These are phyloP conservation scores for Candida silvicultrix DNA, from an alignment of 805 yeast genomes.

Conservation along the genomic window DNA sequence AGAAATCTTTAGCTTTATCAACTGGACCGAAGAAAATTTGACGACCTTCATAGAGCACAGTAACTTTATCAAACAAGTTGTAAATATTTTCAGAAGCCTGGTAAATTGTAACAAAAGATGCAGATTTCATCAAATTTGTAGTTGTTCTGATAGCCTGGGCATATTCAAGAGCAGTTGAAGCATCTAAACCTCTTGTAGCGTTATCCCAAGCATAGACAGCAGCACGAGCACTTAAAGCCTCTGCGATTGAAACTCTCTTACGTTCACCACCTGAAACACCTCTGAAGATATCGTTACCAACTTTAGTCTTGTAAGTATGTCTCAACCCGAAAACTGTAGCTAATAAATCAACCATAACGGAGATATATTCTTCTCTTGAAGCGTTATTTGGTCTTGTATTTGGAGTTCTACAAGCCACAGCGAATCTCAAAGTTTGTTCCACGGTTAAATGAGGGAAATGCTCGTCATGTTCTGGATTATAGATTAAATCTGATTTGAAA, in stretches of 20 bases:
- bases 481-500: conserved; percentile 50
- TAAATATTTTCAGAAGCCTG: conserved; percentile 67
- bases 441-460: conserved; percentile 76
- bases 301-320: conserved; percentile 54
- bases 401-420: conserved; percentile 65
- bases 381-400: conserved; percentile 40
- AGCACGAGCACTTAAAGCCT: conserved; percentile 60
- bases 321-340: conserved; percentile 51
- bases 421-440: conserved; percentile 64
- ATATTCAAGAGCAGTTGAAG: conserved; percentile 76
- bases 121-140: conserved; percentile 43
- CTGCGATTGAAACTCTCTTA: conserved; percentile 80
- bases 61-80: conserved; percentile 55
- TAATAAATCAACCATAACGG: conserved; percentile 37
- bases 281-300: conserved; percentile 53
- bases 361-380: conserved; percentile 40
- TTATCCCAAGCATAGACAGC: conserved; percentile 68
- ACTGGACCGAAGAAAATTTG: conserved; percentile 63
- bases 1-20: conserved; percentile 46
- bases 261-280: conserved; percentile 85
- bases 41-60: conserved; percentile 51
- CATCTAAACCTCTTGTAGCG: conserved; percentile 79
- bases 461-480: conserved; percentile 56
- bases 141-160: conserved; percentile 56
- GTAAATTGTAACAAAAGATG: conserved; percentile 63